phyloP scores from a whole-genome alignment of 2,329 filamentous ascomycete species.

The Aspergillus arachidicola region DNA sequence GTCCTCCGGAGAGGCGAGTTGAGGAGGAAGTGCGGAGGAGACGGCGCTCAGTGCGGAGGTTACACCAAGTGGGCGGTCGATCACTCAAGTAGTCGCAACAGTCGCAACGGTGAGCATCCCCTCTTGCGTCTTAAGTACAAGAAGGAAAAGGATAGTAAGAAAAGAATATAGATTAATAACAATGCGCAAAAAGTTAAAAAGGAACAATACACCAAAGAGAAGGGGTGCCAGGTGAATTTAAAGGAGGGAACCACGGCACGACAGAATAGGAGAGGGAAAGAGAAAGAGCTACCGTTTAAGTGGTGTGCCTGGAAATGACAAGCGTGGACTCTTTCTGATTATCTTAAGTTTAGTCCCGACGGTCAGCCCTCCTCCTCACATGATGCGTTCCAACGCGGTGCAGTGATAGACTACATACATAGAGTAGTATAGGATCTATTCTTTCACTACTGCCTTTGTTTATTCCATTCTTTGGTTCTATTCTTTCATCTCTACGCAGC shows the following conservation, averaged over 20 bases:
- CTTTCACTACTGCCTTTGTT: too few relatives aligned
- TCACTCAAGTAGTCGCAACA: conserved; percentile 14
- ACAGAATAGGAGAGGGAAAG: too few relatives aligned
- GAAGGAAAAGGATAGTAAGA: not conserved
- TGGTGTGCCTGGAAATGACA: not conserved
- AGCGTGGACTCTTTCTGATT: not conserved
- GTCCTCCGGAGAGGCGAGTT: conserved; percentile 21
- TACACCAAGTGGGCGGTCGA: conserved; percentile 19
- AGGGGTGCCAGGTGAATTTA: conserved; percentile 3
- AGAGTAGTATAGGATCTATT: too few relatives aligned
- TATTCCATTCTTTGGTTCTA: not conserved
- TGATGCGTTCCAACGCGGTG: not conserved
- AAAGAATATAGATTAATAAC: not conserved
- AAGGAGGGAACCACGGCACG: not conserved
- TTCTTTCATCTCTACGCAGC: not conserved
- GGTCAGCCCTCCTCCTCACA: not conserved
- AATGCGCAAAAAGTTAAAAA: not conserved
- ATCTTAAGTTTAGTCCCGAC: not conserved
- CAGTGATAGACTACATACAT: too few relatives aligned
- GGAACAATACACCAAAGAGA: conserved; percentile 5
- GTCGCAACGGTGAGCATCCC: conserved; percentile 6
- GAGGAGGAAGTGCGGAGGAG: conserved; percentile 22
- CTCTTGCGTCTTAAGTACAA: not conserved
- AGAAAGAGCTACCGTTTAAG: not conserved
- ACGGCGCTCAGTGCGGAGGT: conserved; percentile 22